Evolutionary conservation across 768 basidiomycete species (phyloP), one percentile per base, ranked within the genome.

Genomic region (Collybia sp.): DNA sequence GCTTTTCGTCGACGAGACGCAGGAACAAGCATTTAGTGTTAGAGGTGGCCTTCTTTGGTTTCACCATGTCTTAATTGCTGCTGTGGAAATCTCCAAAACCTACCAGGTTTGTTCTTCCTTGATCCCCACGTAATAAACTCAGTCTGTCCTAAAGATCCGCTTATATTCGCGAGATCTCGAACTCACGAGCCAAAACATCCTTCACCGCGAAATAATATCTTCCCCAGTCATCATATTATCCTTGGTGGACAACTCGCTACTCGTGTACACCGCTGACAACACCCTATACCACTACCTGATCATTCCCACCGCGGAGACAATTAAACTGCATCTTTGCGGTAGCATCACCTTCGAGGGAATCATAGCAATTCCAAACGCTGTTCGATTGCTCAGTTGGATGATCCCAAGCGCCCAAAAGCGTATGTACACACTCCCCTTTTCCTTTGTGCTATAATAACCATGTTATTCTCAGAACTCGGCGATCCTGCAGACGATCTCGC

Each of bases 41-140:
- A 80, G 83, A 59, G 96, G 96, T 6, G 96, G 96, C 2, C 59
- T 99, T 55, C 61, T 95, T 15, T 99, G 96, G 96, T 98, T 96
- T 61, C 89, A 95, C 51, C 93, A 95, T 60, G 88, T 97, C 9
- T 73, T 99, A 44, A 81, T 99, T 47, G 94, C 82, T 30, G 93
- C 93, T 1, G 83, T 93, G 17, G 95, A 97, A 58, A 75, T 83
- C 12, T 77, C 82, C 12, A 87, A 82, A 58, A 80, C 84, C 8
- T 82, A 85, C 62, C 86, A 89, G 77, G 90, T 83, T 38, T 15
- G 68, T 68, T 51, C 9, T 34, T 13, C 48, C 32, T 34, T 30
- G 30, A 16, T 46, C 12, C 30, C 45, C 33, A 11, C 47, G n/a
- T 17, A 39, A 19, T 16, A 42, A 1, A 12, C 25, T 15, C 17